Evolutionary conservation across 106 monocot genomes (phyloP).

Genomic region (Vanilla planifolia): DNA sequence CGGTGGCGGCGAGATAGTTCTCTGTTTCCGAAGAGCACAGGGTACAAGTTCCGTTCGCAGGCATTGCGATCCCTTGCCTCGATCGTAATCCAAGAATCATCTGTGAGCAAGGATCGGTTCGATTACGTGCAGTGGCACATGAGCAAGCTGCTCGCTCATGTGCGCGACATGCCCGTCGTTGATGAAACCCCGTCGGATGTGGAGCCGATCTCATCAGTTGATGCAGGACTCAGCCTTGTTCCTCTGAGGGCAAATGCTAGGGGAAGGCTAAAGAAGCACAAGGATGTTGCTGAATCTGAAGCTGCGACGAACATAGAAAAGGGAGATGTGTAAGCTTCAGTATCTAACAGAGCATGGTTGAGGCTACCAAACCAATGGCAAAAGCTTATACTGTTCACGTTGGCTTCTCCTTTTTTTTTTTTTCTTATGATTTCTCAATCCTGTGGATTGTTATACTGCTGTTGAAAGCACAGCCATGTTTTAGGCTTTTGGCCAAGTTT

Average conservation of each 20-base stretch:
- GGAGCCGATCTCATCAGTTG: slow-evolving; percentile 15
- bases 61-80: slow-evolving; percentile 57
- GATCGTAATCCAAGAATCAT: slow-evolving; percentile 68
- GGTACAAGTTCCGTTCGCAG: slow-evolving; percentile 53
- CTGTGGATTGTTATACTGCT: too few relatives aligned
- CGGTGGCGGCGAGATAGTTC: slow-evolving; percentile 73
- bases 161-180: slow-evolving; percentile 58
- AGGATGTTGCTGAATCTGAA: slow-evolving; percentile 7
- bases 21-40: slow-evolving; percentile 52
- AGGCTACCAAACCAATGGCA: too few relatives aligned
- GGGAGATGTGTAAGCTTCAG: too few relatives aligned
- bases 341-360: too few relatives aligned
- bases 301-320: background rate
- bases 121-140: slow-evolving; percentile 60
- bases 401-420: too few relatives aligned
- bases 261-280: slow-evolving; percentile 22
- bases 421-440: too few relatives aligned
- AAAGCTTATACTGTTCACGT: too few relatives aligned
- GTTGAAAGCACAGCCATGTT: too few relatives aligned
- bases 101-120: slow-evolving; percentile 63
- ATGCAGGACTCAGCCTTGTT: slow-evolving; percentile 8
- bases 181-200: slow-evolving; percentile 30
- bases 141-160: slow-evolving; percentile 62
- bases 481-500: too few relatives aligned
- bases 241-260: slow-evolving; percentile 7